Evolutionary conservation across 805 yeast species (phyloP).

Genomic region (Starmerella bacillaris): DNA sequence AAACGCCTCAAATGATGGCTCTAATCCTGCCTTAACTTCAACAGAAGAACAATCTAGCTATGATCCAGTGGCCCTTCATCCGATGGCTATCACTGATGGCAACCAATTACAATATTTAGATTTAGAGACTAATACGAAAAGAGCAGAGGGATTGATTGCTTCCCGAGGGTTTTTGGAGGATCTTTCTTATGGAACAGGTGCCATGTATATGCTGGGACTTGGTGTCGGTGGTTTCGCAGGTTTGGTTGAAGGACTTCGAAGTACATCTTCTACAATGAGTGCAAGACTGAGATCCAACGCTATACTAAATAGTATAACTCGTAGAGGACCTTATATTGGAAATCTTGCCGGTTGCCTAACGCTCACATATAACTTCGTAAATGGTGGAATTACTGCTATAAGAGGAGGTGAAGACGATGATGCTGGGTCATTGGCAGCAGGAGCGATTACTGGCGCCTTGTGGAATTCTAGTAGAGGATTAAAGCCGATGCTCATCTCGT

Average conservation of each 20-base stretch:
- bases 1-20: no score
- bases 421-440: slow-evolving; percentile 66
- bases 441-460: slow-evolving; percentile 81
- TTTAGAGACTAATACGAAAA: slow-evolving; percentile 33
- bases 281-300: slow-evolving; percentile 76
- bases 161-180: slow-evolving; percentile 98
- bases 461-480: slow-evolving; percentile 73
- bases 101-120: slow-evolving; percentile 71
- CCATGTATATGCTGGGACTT: slow-evolving; percentile 65
- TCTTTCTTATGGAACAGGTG: slow-evolving; percentile 93
- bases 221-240: slow-evolving; percentile 86
- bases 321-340: slow-evolving; percentile 90
- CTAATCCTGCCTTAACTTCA: no score
- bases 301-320: slow-evolving; percentile 75
- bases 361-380: slow-evolving; percentile 66
- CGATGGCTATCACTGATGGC: slow-evolving; percentile 78
- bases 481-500: slow-evolving; percentile 73
- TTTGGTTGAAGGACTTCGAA: slow-evolving; percentile 63
- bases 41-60: no score
- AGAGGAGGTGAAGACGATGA: slow-evolving; percentile 81
- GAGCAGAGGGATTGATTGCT: slow-evolving; percentile 70
- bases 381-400: slow-evolving; percentile 51
- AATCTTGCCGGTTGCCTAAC: slow-evolving; percentile 92
- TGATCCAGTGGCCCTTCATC: slow-evolving; percentile 64
- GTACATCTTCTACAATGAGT: slow-evolving; percentile 58